A percentile compares a stretch with the other conserved stretches of the same genome.
Evolutionary conservation across 768 basidiomycete species (phyloP).

Genomic region (Suillus weaverae): DNA sequence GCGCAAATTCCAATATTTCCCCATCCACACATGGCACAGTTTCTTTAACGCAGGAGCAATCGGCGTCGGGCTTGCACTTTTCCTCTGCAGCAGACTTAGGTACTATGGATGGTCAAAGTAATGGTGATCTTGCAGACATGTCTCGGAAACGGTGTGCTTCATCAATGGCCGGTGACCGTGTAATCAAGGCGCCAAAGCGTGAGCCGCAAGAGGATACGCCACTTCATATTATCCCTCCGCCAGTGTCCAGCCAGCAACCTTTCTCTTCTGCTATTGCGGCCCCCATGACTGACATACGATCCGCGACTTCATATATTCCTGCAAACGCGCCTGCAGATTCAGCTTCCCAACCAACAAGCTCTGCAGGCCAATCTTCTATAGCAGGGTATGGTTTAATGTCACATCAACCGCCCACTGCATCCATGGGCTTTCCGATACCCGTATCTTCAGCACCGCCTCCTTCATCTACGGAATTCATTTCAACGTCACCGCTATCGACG

Average conservation of each 20-base stretch:
- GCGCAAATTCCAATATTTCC: slow-evolving; percentile 37
- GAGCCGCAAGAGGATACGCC: slow-evolving; percentile 46
- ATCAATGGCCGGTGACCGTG: slow-evolving; percentile 45
- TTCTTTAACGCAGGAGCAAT: slow-evolving; percentile 24
- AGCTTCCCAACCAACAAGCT: slow-evolving; percentile 34
- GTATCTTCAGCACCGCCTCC: slow-evolving; percentile 18
- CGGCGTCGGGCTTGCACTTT: slow-evolving; percentile 23
- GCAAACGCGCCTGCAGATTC: slow-evolving; percentile 29
- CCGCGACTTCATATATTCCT: slow-evolving; percentile 27
- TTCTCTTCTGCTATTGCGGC: slow-evolving; percentile 28
- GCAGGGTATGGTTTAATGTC: slow-evolving; percentile 25
- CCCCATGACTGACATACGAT: slow-evolving; percentile 24
- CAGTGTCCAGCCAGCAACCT: slow-evolving; percentile 18
- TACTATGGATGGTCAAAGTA: slow-evolving; percentile 24
- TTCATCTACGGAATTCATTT: slow-evolving; percentile 23
- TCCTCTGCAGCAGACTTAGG: slow-evolving; percentile 18
- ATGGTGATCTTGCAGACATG: slow-evolving; percentile 38
- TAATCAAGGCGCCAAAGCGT: slow-evolving; percentile 48
- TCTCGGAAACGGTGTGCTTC: slow-evolving; percentile 55
- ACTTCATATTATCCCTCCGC: slow-evolving; percentile 26
- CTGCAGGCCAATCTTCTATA: slow-evolving; percentile 24
- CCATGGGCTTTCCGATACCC: slow-evolving; percentile 21
- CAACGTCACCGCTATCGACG: slow-evolving; percentile 22
- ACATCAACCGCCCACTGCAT: slow-evolving; percentile 18
- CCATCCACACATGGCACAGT: slow-evolving; percentile 21